phyloP scores from a whole-genome alignment of 2,329 filamentous ascomycete species.

The Hypoxylon sp. region DNA sequence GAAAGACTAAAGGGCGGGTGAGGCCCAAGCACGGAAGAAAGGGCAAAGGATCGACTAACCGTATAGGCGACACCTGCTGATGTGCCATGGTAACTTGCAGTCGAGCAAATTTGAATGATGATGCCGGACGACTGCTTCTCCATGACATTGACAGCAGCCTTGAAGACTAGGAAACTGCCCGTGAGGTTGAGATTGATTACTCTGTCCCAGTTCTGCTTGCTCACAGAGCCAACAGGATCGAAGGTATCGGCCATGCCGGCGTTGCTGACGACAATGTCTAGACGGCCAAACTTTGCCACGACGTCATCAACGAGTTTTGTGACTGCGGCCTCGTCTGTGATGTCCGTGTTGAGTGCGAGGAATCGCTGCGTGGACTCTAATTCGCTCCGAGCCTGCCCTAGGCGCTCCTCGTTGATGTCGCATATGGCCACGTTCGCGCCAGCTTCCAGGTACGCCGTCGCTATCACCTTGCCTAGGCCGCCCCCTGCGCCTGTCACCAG shows the following conservation, averaged over 20 bases:
- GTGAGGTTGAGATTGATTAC: constrained; percentile 62
- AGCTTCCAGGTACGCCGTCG: constrained; percentile 51
- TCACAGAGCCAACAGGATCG: constrained; percentile 62
- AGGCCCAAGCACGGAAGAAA: not conserved
- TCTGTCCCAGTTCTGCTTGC: constrained; percentile 64
- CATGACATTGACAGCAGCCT: constrained; percentile 63
- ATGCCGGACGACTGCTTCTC: constrained; percentile 56
- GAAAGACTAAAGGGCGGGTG: not conserved
- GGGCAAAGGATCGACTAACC: constrained; percentile 22
- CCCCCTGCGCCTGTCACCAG: constrained; percentile 55
- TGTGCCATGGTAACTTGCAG: constrained; percentile 28
- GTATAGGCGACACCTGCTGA: constrained; percentile 60
- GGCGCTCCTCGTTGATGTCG: constrained; percentile 51
- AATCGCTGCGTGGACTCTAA: constrained; percentile 45
- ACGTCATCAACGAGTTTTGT: constrained; percentile 49
- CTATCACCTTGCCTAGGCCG: constrained; percentile 55
- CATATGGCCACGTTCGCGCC: constrained; percentile 56
- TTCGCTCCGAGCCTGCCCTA: constrained; percentile 31
- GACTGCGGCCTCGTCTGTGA: constrained; percentile 53
- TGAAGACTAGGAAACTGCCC: constrained; percentile 41
- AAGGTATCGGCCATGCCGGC: constrained; percentile 53
- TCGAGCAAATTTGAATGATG: constrained; percentile 49
- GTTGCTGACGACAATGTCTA: constrained; percentile 41
- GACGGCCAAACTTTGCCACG: constrained; percentile 35
- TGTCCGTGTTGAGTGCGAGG: constrained; percentile 50